Evolutionary conservation across 768 basidiomycete genomes (phyloP).

Genomic region (Asterophora lycoperdoides): DNA sequence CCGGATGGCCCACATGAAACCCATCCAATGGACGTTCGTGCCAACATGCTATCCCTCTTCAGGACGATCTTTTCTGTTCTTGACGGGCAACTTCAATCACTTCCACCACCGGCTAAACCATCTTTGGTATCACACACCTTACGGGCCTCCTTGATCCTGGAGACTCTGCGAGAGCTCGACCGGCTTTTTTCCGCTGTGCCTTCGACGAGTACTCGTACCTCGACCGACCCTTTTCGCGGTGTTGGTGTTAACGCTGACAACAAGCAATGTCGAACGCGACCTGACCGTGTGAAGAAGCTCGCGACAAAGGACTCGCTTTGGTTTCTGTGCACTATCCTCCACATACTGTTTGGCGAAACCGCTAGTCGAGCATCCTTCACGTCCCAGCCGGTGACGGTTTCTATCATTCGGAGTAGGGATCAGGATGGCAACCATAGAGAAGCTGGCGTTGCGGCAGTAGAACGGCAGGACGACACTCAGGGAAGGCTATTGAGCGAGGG

Average conservation of each 20-base stretch:
- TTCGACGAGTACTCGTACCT: background rate
- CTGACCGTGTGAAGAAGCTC: slow-evolving; percentile 33
- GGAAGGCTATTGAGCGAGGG: slow-evolving; percentile 11
- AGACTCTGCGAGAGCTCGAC: slow-evolving; percentile 36
- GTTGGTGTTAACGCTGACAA: background rate
- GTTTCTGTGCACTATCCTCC: slow-evolving; percentile 47
- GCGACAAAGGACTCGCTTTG: slow-evolving; percentile 47
- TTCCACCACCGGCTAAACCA: slow-evolving; percentile 7
- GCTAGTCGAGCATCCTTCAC: background rate
- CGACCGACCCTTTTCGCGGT: slow-evolving; percentile 6
- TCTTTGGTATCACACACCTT: slow-evolving; percentile 17
- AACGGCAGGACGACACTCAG: background rate
- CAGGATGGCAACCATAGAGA: background rate
- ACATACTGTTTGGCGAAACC: slow-evolving; percentile 27
- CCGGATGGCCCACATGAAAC: slow-evolving; percentile 4
- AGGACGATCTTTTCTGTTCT: slow-evolving; percentile 19
- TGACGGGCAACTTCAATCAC: slow-evolving; percentile 7
- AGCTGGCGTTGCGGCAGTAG: background rate
- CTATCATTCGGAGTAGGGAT: background rate
- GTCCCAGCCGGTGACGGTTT: slow-evolving; percentile 1
- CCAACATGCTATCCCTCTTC: slow-evolving; percentile 25
- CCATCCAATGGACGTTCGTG: slow-evolving; percentile 23
- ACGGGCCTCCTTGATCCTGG: slow-evolving; percentile 31
- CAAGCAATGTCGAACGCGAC: slow-evolving; percentile 7
- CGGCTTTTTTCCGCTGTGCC: slow-evolving; percentile 21